Evolutionary conservation across 306 rosid genomes (phyloP), one percentile per base, ranked within the genome.

Genomic region (Castanea mollissima): DNA sequence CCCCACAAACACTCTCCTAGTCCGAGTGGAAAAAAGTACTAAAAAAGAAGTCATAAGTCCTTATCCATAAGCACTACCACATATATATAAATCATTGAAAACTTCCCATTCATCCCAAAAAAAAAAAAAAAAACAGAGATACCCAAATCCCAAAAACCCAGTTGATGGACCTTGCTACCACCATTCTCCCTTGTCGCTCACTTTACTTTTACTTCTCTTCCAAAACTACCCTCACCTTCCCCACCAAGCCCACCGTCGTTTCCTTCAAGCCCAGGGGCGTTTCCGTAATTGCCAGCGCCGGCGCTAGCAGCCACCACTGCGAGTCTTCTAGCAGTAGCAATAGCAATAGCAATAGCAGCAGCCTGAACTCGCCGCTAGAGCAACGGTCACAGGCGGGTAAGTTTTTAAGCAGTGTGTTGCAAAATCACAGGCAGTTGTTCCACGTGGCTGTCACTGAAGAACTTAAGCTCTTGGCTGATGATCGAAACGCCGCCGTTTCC

Each of bases 361-460:
- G 94, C 81, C 75, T 92, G 16, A 90, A 90, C 78, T 84, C 94
- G 34, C 99, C 99, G 7, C 79, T 95, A 55, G 87, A 86, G 68
- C 91, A 92, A 11, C 82, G 89, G 55, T 87, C 99, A 16, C 59
- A 73, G 44, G 85, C 80, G 19, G 99, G 98, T 1, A 90, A 86
- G 78, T 90, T 81, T 55, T 88, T 96, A 1, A 79, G 85, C 54
- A 65, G 89, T 4, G 98, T 96, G 3, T 54, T 96, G 79, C 99
- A 90, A 83, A 93, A 96, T 64, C 97, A 93, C n/a, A 88, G 90
- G 18, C 93, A 86, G 80, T 69, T 96, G 81, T 96, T 96, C 67
- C 93, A 90, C 62, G 84, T 90, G 32, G 88, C 97, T 0, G 98
- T 88, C 9, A 86, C 81, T 13, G 92, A 96, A 54, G 94, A 93